Conservation (phyloP, 257 asterid genomes). For the Hygrophila difformis region DNA sequence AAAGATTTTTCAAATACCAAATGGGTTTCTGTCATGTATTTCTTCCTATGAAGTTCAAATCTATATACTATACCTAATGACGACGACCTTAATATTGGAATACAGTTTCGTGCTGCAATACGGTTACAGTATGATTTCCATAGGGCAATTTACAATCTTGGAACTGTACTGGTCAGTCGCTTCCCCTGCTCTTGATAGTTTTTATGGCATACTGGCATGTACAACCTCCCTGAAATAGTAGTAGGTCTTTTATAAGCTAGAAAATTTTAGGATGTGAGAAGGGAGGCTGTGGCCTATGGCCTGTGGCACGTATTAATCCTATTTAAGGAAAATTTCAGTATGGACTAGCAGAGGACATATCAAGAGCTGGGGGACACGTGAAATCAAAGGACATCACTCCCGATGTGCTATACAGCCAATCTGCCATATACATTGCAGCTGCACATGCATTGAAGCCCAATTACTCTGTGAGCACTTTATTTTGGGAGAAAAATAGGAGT, state of each 20-base stretch:
- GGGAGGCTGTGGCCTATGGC: not conserved
- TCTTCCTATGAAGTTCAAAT: too few species aligned
- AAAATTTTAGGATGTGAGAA: not conserved
- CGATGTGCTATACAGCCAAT: conserved; percentile 90
- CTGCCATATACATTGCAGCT: conserved; percentile 95
- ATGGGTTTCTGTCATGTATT: too few species aligned
- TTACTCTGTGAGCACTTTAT: conserved; percentile 58
- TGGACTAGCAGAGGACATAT: conserved; percentile 94
- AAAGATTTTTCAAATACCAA: too few species aligned
- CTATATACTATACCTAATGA: too few species aligned
- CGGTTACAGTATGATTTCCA: conserved; percentile 97
- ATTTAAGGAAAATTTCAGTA: conserved; percentile 42
- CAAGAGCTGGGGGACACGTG: conserved; percentile 76
- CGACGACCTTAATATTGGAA: too few species aligned
- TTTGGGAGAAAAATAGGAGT: conserved; percentile 17
- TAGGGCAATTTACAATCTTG: conserved; percentile 98
- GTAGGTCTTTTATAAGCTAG: not conserved
- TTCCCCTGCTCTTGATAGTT: conserved; percentile 13
- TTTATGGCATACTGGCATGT: not conserved
- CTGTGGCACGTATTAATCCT: not conserved
- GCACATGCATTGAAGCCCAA: conserved; percentile 91
- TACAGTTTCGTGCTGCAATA: conserved; percentile 95
- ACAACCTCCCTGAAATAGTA: not conserved
- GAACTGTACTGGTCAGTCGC: conserved; percentile 92
- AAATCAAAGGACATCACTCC: conserved; percentile 67